Evolutionary conservation across 2,329 filamentous ascomycete genomes (phyloP).

Genomic region (Endocalyx cinctus): DNA sequence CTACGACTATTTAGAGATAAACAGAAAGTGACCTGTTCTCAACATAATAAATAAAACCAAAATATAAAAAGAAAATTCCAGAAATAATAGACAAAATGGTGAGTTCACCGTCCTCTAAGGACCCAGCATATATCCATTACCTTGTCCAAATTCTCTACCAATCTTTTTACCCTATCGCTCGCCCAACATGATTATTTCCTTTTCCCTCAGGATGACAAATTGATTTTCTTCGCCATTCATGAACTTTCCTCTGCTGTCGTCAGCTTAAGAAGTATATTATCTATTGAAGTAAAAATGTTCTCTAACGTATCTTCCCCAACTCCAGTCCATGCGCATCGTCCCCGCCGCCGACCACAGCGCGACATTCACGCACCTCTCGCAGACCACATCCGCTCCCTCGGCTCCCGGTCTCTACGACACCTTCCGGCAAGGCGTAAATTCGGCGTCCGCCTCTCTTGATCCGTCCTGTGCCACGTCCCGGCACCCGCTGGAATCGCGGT

Average conservation of each 20-base stretch:
- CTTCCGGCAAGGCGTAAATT: slow-evolving; percentile 76
- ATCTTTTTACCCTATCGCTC: too few relatives aligned
- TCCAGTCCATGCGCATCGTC: slow-evolving; percentile 82
- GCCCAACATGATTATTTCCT: too few relatives aligned
- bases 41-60: neutral
- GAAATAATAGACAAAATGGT: slow-evolving; percentile 42
- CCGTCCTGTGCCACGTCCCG: slow-evolving; percentile 41
- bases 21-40: too few relatives aligned
- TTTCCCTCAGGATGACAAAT: too few relatives aligned
- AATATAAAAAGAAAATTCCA: neutral
- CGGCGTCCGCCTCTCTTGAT: slow-evolving; percentile 45
- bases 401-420: slow-evolving; percentile 92
- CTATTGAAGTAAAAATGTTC: too few relatives aligned
- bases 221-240: too few relatives aligned
- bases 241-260: too few relatives aligned
- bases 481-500: slow-evolving; percentile 88
- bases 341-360: slow-evolving; percentile 64
- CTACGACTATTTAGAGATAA: too few relatives aligned
- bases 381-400: slow-evolving; percentile 72
- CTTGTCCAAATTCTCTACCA: too few relatives aligned
- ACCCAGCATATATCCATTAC: too few relatives aligned
- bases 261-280: too few relatives aligned
- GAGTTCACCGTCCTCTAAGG: slow-evolving; percentile 24
- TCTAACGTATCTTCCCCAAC: too few relatives aligned
- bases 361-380: slow-evolving; percentile 58